phyloP scores from a whole-genome alignment of 2,329 filamentous ascomycete species.

The Diplodia intermedia region DNA sequence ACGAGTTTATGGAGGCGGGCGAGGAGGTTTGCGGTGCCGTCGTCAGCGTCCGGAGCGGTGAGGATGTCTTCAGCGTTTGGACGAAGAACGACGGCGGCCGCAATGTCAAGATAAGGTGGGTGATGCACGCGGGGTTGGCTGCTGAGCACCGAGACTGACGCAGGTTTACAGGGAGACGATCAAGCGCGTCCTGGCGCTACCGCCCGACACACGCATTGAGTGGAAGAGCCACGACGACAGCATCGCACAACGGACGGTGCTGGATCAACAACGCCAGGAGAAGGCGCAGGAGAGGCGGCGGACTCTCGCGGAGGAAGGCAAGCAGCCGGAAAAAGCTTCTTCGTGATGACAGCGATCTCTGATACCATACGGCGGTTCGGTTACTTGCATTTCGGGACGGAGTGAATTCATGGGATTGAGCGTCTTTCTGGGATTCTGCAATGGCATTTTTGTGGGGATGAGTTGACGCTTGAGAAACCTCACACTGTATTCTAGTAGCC shows the following conservation, averaged over 20 bases:
- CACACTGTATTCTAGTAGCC: constrained; percentile 33
- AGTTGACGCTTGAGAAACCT: constrained; percentile 21
- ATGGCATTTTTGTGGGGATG: constrained; percentile 31
- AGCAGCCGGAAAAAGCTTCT: constrained; percentile 41
- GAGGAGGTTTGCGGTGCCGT: constrained; percentile 97
- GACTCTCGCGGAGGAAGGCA: constrained; percentile 39
- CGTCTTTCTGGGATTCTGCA: constrained; percentile 30
- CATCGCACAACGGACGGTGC: constrained; percentile 87
- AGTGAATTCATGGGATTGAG: constrained; percentile 33
- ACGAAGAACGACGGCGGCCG: constrained; percentile 90
- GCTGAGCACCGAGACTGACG: constrained; percentile 10
- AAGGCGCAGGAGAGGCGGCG: constrained; percentile 64
- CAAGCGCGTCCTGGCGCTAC: constrained; percentile 86
- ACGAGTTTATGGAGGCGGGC: constrained; percentile 89
- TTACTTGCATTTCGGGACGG: constrained; percentile 34
- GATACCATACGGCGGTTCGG: constrained; percentile 33
- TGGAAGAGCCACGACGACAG: constrained; percentile 98
- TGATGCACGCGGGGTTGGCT: constrained; percentile 31
- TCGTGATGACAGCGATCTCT: constrained; percentile 34
- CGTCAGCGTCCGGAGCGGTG: constrained; percentile 89
- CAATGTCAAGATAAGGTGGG: constrained; percentile 94
- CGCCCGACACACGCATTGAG: constrained; percentile 85
- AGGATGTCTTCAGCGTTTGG: constrained; percentile 98
- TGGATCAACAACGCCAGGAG: constrained; percentile 90
- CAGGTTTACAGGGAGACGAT: constrained; percentile 79